Evolutionary conservation across 2,329 filamentous ascomycete species (phyloP).

Genomic region (Pestalotiopsis sp.): DNA sequence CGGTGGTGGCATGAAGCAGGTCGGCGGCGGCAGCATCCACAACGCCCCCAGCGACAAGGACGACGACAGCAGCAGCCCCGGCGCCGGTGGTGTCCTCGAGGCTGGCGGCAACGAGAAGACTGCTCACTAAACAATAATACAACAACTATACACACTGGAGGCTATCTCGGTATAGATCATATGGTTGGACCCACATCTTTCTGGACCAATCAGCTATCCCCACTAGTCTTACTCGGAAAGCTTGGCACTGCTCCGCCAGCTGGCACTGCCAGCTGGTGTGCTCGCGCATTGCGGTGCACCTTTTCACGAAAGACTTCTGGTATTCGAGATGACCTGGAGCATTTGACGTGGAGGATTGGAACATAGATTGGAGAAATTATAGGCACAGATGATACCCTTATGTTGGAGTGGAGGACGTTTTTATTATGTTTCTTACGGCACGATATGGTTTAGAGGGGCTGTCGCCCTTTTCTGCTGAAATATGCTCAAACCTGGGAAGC

Average conservation of each 20-base stretch:
- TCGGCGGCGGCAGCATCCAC: not conserved
- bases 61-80: not conserved
- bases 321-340: no score
- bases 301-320: no score
- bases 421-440: not conserved
- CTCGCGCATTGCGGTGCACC: no score
- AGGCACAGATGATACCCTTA: not conserved
- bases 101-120: constrained; percentile 6
- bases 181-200: no score
- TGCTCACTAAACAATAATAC: not conserved
- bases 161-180: no score
- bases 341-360: not conserved
- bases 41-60: constrained; percentile 8
- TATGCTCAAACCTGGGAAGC: not conserved
- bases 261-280: no score
- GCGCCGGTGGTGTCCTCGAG: not conserved
- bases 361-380: not conserved
- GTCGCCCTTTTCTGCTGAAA: not conserved
- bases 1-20: not conserved
- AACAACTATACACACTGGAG: not conserved
- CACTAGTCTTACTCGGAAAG: no score
- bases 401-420: not conserved
- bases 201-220: no score
- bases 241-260: no score
- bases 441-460: not conserved